A percentile compares a stretch with the other conserved stretches of the same genome.
Conservation (phyloP, 108 stramenopile species). For the Discostella pseudostelligera region DNA sequence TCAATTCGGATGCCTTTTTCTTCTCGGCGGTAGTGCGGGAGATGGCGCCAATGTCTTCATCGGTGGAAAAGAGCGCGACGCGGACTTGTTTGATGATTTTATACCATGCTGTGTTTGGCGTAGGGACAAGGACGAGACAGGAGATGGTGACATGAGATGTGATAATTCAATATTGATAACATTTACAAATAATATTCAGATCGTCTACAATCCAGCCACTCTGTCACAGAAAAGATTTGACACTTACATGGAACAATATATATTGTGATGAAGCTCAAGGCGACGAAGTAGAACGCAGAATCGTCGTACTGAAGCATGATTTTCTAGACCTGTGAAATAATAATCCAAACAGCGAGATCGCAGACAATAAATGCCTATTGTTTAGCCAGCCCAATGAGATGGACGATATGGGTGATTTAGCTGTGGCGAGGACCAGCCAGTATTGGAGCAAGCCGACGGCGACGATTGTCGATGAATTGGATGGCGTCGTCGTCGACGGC, state of each 20-base stretch:
- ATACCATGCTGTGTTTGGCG: conserved; percentile 72
- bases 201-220: background rate
- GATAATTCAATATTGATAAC: background rate
- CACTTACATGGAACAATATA: conserved; percentile 90
- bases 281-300: conserved; percentile 91
- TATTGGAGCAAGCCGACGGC: too few species aligned
- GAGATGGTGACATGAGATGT: background rate
- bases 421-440: too few species aligned
- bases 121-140: conserved; percentile 1
- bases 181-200: too few species aligned
- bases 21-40: conserved; percentile 85
- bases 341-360: too few species aligned
- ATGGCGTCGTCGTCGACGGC: too few species aligned
- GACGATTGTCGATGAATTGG: too few species aligned
- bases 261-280: conserved; percentile 81
- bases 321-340: background rate
- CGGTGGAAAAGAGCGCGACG: conserved; percentile 64
- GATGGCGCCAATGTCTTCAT: conserved; percentile 80
- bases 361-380: background rate
- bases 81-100: conserved; percentile 57
- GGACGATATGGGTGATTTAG: too few species aligned
- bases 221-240: background rate
- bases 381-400: background rate
- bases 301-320: conserved; percentile 93
- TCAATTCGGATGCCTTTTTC: conserved; percentile 78